Conservation (phyloP, 2,329 filamentous ascomycete genomes). For the Talaromyces albobiverticillius region DNA sequence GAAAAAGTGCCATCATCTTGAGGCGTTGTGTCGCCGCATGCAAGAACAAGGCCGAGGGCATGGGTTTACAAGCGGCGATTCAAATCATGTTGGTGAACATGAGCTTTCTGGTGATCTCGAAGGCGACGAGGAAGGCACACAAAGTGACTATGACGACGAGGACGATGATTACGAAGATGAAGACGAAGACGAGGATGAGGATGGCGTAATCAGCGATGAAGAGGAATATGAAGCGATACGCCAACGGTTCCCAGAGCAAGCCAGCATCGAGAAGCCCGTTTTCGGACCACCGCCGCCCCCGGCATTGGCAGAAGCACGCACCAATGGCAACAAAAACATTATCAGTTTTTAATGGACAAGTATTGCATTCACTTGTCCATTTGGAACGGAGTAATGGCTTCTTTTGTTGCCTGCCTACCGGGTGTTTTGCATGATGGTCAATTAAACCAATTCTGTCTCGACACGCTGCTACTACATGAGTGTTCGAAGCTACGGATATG, state of each 20-base stretch:
- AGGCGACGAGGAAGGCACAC: slow-evolving; percentile 48
- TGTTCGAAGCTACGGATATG: neutral
- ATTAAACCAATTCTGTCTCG: neutral
- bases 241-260: slow-evolving; percentile 24
- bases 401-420: no score
- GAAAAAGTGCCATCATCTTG: slow-evolving; percentile 85
- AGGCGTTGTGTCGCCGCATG: slow-evolving; percentile 93
- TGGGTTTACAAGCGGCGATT: slow-evolving; percentile 56
- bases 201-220: slow-evolving; percentile 57
- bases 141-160: slow-evolving; percentile 53
- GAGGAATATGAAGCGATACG: slow-evolving; percentile 48
- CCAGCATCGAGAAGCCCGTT: slow-evolving; percentile 38
- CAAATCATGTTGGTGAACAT: slow-evolving; percentile 12
- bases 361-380: no score
- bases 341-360: slow-evolving; percentile 30
- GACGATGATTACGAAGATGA: slow-evolving; percentile 60
- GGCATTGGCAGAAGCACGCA: slow-evolving; percentile 45
- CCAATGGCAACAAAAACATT: slow-evolving; percentile 43
- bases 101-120: slow-evolving; percentile 49
- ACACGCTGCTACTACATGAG: neutral
- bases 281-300: slow-evolving; percentile 52
- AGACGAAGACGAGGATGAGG: slow-evolving; percentile 63
- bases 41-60: slow-evolving; percentile 86
- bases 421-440: no score
- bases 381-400: no score